These are phyloP conservation scores for Fusarium robinianum DNA, from an alignment of 2,329 filamentous ascomycete species.

Conservation along the genomic window DNA sequence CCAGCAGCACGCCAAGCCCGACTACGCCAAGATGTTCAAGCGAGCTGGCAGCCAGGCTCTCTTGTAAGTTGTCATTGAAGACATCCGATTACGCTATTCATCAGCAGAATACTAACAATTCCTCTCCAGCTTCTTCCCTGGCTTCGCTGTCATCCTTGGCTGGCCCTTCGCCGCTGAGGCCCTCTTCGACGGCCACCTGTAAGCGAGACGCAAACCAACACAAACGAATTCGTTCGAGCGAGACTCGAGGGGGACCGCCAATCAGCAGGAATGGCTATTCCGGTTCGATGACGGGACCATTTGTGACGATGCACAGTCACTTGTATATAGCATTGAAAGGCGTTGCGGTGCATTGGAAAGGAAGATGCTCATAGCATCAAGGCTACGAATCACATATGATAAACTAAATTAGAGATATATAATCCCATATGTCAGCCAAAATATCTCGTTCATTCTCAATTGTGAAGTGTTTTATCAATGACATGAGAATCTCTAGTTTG, in stretches of 20 bases:
- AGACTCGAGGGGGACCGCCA: conserved; percentile 22
- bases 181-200: conserved; percentile 41
- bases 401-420: conserved; percentile 33
- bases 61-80: conserved; percentile 37
- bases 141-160: conserved; percentile 41
- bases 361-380: conserved; percentile 31
- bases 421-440: conserved; percentile 36
- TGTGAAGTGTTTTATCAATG: background rate
- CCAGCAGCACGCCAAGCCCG: conserved; percentile 36
- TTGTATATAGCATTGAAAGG: conserved; percentile 39
- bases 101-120: conserved; percentile 14
- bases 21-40: conserved; percentile 42
- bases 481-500: background rate
- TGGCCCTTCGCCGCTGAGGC: conserved; percentile 42
- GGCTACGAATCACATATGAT: conserved; percentile 31
- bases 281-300: conserved; percentile 10
- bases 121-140: conserved; percentile 42
- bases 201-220: conserved; percentile 13
- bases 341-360: conserved; percentile 35
- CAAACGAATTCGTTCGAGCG: conserved; percentile 14
- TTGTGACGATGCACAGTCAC: conserved; percentile 32
- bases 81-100: background rate
- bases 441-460: background rate
- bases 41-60: conserved; percentile 39
- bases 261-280: conserved; percentile 9